Evolutionary conservation across 2,329 filamentous ascomycete genomes (phyloP).

Genomic region (Colletotrichum graminicola): DNA sequence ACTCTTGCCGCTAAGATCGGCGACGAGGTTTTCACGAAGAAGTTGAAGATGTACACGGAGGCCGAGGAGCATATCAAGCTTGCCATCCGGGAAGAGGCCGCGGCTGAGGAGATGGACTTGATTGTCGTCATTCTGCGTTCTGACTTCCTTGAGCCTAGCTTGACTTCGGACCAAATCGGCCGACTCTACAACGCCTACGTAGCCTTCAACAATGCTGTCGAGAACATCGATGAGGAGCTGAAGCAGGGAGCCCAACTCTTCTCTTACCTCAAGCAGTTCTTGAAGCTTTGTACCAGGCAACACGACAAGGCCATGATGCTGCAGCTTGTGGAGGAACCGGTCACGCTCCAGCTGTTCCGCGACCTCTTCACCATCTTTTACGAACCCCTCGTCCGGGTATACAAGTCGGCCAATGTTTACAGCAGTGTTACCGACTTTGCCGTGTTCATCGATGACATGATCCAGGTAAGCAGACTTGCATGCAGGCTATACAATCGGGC

Average conservation of each 20-base stretch:
- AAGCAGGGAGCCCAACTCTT: conserved; percentile 92
- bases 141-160: conserved; percentile 78
- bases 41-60: conserved; percentile 84
- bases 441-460: conserved; percentile 91
- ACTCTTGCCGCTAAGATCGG: conserved; percentile 80
- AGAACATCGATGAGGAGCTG: conserved; percentile 89
- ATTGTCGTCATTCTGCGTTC: conserved; percentile 88
- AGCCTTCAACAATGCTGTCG: conserved; percentile 94
- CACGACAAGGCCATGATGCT: conserved; percentile 99
- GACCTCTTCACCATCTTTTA: conserved; percentile 99
- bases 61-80: conserved; percentile 81
- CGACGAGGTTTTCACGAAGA: conserved; percentile 83
- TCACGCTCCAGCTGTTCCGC: conserved; percentile 95
- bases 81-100: conserved; percentile 79
- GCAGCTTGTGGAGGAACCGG: conserved; percentile 92
- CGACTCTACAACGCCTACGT: conserved; percentile 95
- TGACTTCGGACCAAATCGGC: conserved; percentile 81
- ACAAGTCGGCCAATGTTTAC: conserved; percentile 99
- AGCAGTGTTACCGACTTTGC: conserved; percentile 97
- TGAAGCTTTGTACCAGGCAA: conserved; percentile 92
- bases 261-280: conserved; percentile 91
- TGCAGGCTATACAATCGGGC: background rate
- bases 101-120: conserved; percentile 81
- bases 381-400: conserved; percentile 94
- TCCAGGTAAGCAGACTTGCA: conserved; percentile 68